A percentile compares a stretch with the other conserved stretches of the same genome.
Conservation (phyloP, 2,329 filamentous ascomycete genomes). For the Paecilomyces formosus region DNA sequence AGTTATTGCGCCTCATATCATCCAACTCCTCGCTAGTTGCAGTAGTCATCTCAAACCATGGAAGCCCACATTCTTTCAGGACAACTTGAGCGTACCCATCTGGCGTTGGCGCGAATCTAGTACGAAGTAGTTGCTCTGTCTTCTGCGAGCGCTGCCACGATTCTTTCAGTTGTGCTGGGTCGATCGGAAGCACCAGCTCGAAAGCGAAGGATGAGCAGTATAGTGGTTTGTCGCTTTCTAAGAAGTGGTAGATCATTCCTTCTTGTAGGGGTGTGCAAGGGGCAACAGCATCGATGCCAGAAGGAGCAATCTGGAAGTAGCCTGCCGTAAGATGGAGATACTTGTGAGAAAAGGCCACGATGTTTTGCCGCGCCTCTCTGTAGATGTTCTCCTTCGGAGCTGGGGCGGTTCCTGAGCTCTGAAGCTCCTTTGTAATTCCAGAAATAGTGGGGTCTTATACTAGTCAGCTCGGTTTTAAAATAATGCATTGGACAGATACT, state of each 20-base stretch:
- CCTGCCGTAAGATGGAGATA: slow-evolving; percentile 48
- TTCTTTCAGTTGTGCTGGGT: slow-evolving; percentile 41
- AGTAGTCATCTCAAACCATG: slow-evolving; percentile 38
- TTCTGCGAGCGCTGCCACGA: slow-evolving; percentile 53
- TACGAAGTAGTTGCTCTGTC: slow-evolving; percentile 60
- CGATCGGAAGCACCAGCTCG: slow-evolving; percentile 39
- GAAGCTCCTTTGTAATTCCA: slow-evolving; percentile 27
- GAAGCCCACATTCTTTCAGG: slow-evolving; percentile 35
- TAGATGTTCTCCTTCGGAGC: slow-evolving; percentile 15
- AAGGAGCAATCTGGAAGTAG: slow-evolving; percentile 43
- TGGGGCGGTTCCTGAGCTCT: slow-evolving; percentile 3
- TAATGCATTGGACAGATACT: slow-evolving; percentile 7
- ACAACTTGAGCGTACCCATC: slow-evolving; percentile 73
- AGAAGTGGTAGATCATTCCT: slow-evolving; percentile 69
- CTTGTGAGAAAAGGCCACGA: slow-evolving; percentile 58
- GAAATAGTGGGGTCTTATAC: slow-evolving; percentile 29
- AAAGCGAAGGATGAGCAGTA: slow-evolving; percentile 77
- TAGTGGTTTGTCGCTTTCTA: slow-evolving; percentile 48
- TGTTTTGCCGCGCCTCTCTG: slow-evolving; percentile 50
- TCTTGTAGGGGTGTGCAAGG: slow-evolving; percentile 83
- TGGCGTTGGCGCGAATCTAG: slow-evolving; percentile 62
- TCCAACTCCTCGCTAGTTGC: slow-evolving; percentile 23
- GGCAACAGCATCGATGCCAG: slow-evolving; percentile 62
- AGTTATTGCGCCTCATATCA: slow-evolving; percentile 26
- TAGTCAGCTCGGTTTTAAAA: slow-evolving; percentile 39